Conservation (phyloP, 2,329 filamentous ascomycete species). For the Huntiella omanensis region DNA sequence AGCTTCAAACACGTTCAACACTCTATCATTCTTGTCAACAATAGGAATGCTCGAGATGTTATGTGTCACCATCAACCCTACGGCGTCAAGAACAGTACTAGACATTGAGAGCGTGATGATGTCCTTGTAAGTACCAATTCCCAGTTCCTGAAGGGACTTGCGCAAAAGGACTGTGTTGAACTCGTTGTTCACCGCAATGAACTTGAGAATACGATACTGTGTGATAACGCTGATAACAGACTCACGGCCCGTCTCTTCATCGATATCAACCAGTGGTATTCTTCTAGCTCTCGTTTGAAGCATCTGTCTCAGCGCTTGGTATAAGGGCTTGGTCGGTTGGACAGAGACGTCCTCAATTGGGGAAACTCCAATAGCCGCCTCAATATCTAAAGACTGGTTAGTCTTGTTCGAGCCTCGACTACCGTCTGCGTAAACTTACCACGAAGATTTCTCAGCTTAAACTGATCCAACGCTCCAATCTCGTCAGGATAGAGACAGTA, state of each 20-base stretch:
- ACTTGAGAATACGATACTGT: constrained; percentile 95
- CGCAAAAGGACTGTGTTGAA: constrained; percentile 74
- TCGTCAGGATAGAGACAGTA: constrained; percentile 95
- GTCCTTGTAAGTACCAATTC: constrained; percentile 66
- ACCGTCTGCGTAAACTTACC: constrained; percentile 40
- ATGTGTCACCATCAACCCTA: constrained; percentile 77
- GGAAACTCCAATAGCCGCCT: constrained; percentile 76
- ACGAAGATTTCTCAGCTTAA: constrained; percentile 77
- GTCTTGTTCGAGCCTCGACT: not conserved
- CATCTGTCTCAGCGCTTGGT: constrained; percentile 91
- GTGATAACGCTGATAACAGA: constrained; percentile 95
- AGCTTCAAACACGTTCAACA: constrained; percentile 93
- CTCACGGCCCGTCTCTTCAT: constrained; percentile 80
- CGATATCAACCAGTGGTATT: constrained; percentile 82
- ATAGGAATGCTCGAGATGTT: constrained; percentile 94
- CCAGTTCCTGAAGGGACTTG: constrained; percentile 69
- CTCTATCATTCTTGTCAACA: constrained; percentile 53
- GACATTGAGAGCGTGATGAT: constrained; percentile 74
- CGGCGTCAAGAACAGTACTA: constrained; percentile 81
- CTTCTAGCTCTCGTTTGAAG: constrained; percentile 79
- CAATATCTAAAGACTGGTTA: constrained; percentile 50
- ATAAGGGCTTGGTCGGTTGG: constrained; percentile 73
- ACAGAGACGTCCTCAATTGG: constrained; percentile 94
- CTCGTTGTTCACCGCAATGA: constrained; percentile 83
- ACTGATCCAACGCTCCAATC: constrained; percentile 77